Evolutionary conservation across 2,329 filamentous ascomycete genomes (phyloP).

Genomic region (Ophiostoma fasciatum): DNA sequence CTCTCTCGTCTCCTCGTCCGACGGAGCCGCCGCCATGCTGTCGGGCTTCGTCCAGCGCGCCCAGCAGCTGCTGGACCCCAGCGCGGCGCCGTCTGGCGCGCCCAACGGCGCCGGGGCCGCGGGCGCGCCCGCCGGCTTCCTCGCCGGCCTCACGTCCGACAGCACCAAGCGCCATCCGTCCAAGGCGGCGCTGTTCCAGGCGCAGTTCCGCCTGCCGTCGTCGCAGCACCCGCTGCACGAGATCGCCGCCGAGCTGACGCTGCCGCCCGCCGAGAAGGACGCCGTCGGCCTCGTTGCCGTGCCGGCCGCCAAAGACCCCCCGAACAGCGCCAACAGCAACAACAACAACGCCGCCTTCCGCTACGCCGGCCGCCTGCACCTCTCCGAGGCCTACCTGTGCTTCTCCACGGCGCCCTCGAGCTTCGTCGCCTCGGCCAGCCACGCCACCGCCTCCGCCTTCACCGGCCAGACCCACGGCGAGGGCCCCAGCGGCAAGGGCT

Average conservation of each 20-base stretch:
- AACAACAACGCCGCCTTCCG: constrained; percentile 63
- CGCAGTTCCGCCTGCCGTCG: constrained; percentile 88
- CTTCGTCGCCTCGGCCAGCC: constrained; percentile 67
- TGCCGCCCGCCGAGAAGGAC: constrained; percentile 37
- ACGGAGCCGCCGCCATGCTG: too few species aligned
- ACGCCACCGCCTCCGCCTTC: constrained; percentile 66
- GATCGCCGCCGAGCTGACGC: constrained; percentile 89
- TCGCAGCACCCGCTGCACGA: constrained; percentile 89
- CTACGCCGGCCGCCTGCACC: constrained; percentile 82
- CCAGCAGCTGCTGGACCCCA: constrained; percentile 86
- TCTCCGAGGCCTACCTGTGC: constrained; percentile 90
- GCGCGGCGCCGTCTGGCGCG: constrained; percentile 38
- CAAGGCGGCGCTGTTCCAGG: constrained; percentile 84
- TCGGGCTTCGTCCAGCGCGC: constrained; percentile 87
- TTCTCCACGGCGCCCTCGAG: constrained; percentile 90
- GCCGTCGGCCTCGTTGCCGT: constrained; percentile 4
- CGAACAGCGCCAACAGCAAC: too few species aligned
- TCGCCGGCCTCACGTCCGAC: constrained; percentile 46
- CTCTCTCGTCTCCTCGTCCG: not conserved
- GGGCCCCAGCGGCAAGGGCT: constrained; percentile 87
- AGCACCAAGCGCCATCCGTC: constrained; percentile 50
- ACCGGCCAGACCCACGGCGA: constrained; percentile 87
- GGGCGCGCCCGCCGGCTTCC: constrained; percentile 12
- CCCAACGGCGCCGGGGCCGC: constrained; percentile 1
- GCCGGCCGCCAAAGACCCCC: too few species aligned